These are phyloP conservation scores for Panicum miliaceum DNA, from an alignment of 176 grass and related monocot genomes.

Conservation along the genomic window DNA sequence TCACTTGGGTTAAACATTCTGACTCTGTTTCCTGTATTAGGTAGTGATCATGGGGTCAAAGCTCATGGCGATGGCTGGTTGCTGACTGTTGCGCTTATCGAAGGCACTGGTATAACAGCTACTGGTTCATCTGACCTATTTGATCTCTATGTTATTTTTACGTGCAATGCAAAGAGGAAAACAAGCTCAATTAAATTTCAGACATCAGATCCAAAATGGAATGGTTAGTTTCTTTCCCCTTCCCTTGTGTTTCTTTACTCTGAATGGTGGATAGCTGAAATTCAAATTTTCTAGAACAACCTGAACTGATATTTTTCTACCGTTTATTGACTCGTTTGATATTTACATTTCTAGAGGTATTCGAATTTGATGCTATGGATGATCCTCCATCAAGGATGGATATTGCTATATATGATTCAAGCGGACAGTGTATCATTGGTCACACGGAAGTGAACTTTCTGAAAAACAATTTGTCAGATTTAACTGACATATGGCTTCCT, in stretches of 20 bases:
- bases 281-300: not conserved
- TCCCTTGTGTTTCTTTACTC: slow-evolving; percentile 1
- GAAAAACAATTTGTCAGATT: slow-evolving; percentile 77
- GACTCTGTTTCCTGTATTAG: slow-evolving; percentile 41
- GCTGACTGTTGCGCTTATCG: slow-evolving; percentile 90
- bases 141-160: slow-evolving; percentile 88
- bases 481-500: slow-evolving; percentile 86
- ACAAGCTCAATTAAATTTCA: slow-evolving; percentile 98
- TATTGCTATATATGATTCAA: slow-evolving; percentile 80
- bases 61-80: slow-evolving; percentile 98
- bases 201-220: slow-evolving; percentile 87
- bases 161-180: slow-evolving; percentile 82
- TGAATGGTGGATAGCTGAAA: not conserved
- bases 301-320: not conserved
- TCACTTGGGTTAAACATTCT: not conserved
- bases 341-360: slow-evolving; percentile 71
- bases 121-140: slow-evolving; percentile 60
- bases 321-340: slow-evolving; percentile 32
- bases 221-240: slow-evolving; percentile 60
- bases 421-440: slow-evolving; percentile 70
- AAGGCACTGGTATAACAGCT: slow-evolving; percentile 63
- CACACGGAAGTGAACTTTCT: slow-evolving; percentile 87
- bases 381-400: slow-evolving; percentile 93
- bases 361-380: slow-evolving; percentile 97
- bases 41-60: slow-evolving; percentile 92